Evolutionary conservation across 192 early-diverging fungal genomes (phyloP).

Genomic region (Linnemannia hyalina): DNA sequence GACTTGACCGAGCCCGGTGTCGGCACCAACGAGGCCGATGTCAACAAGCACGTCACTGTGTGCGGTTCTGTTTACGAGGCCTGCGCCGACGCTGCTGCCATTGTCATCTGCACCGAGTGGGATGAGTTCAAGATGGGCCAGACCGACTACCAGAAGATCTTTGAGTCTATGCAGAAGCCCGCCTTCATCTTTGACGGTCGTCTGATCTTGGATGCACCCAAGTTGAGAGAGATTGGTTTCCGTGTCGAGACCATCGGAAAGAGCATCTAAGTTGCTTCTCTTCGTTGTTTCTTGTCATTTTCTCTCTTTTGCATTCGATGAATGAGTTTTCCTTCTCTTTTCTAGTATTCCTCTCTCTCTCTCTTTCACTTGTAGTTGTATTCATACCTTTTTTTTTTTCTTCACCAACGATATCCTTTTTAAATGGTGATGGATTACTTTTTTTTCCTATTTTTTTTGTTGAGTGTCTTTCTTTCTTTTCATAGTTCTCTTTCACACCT

Average conservation of each 20-base stretch:
- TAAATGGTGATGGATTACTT: background rate
- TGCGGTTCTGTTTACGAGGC: constrained; percentile 75
- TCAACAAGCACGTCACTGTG: constrained; percentile 73
- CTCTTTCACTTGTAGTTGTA: constrained; percentile 15
- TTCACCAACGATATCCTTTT: constrained; percentile 9
- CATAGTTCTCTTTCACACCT: background rate
- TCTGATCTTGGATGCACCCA: constrained; percentile 73
- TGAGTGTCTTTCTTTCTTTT: background rate
- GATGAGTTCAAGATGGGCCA: constrained; percentile 81
- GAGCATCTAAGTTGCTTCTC: constrained; percentile 9
- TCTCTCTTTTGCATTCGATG: background rate
- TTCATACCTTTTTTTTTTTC: constrained; percentile 4
- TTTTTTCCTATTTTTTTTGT: background rate
- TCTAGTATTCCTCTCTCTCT: background rate
- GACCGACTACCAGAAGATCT: constrained; percentile 75
- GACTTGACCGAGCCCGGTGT: constrained; percentile 71
- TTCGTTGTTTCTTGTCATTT: background rate
- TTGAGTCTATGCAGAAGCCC: constrained; percentile 80
- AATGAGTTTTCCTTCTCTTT: background rate
- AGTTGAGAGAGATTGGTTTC: constrained; percentile 83
- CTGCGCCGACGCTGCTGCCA: constrained; percentile 74
- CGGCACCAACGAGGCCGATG: constrained; percentile 50
- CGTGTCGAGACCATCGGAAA: constrained; percentile 74
- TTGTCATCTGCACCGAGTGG: constrained; percentile 91
- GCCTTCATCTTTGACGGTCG: constrained; percentile 93